Evolutionary conservation across 768 basidiomycete genomes (phyloP).

Genomic region (Tylopilus plumbeoviolaceoides): DNA sequence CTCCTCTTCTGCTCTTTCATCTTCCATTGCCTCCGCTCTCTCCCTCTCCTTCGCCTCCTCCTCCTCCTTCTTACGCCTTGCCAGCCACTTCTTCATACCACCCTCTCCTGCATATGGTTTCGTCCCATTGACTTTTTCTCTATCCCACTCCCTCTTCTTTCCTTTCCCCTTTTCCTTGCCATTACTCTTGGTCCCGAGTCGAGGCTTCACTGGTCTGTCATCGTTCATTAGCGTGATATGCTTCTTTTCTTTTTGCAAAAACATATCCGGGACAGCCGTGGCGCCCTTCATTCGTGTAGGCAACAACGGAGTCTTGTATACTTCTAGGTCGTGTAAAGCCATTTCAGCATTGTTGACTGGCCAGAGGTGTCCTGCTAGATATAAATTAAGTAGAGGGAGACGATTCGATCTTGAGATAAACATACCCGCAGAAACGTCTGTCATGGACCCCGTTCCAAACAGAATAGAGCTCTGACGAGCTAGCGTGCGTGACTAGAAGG

Average conservation of each 20-base stretch:
- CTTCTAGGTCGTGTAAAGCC: constrained; percentile 66
- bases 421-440: constrained; percentile 33
- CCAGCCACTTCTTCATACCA: constrained; percentile 73
- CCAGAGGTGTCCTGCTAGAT: constrained; percentile 24
- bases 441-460: constrained; percentile 38
- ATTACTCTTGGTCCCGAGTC: constrained; percentile 41
- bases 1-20: constrained; percentile 30
- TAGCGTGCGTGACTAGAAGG: constrained; percentile 44
- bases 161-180: constrained; percentile 32
- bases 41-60: constrained; percentile 41
- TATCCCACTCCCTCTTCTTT: constrained; percentile 35
- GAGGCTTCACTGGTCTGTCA: constrained; percentile 47
- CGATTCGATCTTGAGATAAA: constrained; percentile 5
- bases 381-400: constrained; percentile 14
- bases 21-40: constrained; percentile 32
- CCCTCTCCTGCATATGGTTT: constrained; percentile 80
- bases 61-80: constrained; percentile 55
- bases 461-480: constrained; percentile 50
- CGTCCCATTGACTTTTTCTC: constrained; percentile 44
- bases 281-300: constrained; percentile 51
- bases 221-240: constrained; percentile 56
- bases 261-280: constrained; percentile 54
- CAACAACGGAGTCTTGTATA: constrained; percentile 75
- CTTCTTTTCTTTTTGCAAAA: constrained; percentile 48
- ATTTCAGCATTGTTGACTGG: constrained; percentile 56